Conservation (phyloP, 495 filamentous ascomycete species). For the Aspergillus baeticus region DNA sequence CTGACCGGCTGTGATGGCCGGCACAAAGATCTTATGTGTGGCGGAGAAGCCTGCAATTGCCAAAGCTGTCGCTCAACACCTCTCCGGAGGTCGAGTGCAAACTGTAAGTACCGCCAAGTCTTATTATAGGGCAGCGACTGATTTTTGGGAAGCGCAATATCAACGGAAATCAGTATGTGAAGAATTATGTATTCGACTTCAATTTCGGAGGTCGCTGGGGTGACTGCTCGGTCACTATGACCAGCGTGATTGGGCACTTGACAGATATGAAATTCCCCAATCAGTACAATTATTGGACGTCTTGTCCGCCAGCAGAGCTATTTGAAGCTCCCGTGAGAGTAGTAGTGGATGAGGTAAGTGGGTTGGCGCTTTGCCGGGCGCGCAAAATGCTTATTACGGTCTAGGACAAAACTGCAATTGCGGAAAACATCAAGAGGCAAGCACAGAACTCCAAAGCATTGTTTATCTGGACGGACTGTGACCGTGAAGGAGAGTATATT, state of each 20-base stretch:
- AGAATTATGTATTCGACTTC: slow-evolving; percentile 92
- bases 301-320: slow-evolving; percentile 71
- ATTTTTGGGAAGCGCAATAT: slow-evolving; percentile 48
- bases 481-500: slow-evolving; percentile 96
- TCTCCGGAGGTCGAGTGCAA: slow-evolving; percentile 70
- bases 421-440: slow-evolving; percentile 77
- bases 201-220: slow-evolving; percentile 83
- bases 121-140: slow-evolving; percentile 23
- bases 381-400: slow-evolving; percentile 12
- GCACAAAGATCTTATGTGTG: slow-evolving; percentile 75
- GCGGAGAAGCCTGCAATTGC: slow-evolving; percentile 97
- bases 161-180: slow-evolving; percentile 71
- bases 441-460: slow-evolving; percentile 68
- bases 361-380: not conserved
- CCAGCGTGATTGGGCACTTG: slow-evolving; percentile 84
- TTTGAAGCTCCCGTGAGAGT: slow-evolving; percentile 80
- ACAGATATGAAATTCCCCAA: slow-evolving; percentile 67
- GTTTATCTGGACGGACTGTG: slow-evolving; percentile 98
- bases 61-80: slow-evolving; percentile 86
- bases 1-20: slow-evolving; percentile 24
- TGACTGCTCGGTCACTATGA: slow-evolving; percentile 82
- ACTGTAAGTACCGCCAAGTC: slow-evolving; percentile 54
- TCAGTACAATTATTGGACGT: slow-evolving; percentile 73
- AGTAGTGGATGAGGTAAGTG: slow-evolving; percentile 59
- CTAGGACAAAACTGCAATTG: slow-evolving; percentile 76